Percentiles rank a stretch among this genome's conserved stretches.
Conservation (phyloP, 331 rosid genomes). For the Quercus tomentella region DNA sequence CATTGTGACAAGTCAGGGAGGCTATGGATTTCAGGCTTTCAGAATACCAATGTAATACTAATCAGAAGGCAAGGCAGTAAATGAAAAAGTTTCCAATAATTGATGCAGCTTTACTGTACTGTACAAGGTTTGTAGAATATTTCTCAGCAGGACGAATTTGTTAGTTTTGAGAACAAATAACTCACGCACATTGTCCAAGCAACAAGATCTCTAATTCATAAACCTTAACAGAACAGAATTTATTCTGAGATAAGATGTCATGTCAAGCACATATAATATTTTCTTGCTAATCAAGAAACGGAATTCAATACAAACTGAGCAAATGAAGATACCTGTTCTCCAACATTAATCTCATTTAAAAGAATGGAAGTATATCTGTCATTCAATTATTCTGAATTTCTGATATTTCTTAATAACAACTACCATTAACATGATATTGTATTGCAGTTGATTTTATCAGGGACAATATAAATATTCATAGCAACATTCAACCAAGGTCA, state of each 20-base stretch:
- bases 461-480: not conserved
- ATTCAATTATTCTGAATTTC: not conserved
- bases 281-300: not conserved
- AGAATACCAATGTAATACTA: not conserved
- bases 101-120: not conserved
- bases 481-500: slow-evolving; percentile 4
- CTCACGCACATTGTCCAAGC: not conserved
- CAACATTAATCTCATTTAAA: not conserved
- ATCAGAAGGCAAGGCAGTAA: not conserved
- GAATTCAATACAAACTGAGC: not conserved
- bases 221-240: not conserved
- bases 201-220: not conserved
- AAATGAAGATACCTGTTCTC: not conserved
- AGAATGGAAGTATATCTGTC: not conserved
- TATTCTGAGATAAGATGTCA: not conserved
- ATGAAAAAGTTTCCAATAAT: not conserved
- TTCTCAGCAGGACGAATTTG: not conserved
- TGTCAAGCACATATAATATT: not conserved
- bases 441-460: not conserved
- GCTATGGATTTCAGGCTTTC: not conserved
- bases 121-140: not conserved
- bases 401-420: not conserved
- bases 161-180: not conserved
- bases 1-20: not conserved
- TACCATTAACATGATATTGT: not conserved